A percentile compares a stretch with the other conserved stretches of the same genome.
phyloP scores from a whole-genome alignment of 768 basidiomycete genomes.

The Boletus edulis region DNA sequence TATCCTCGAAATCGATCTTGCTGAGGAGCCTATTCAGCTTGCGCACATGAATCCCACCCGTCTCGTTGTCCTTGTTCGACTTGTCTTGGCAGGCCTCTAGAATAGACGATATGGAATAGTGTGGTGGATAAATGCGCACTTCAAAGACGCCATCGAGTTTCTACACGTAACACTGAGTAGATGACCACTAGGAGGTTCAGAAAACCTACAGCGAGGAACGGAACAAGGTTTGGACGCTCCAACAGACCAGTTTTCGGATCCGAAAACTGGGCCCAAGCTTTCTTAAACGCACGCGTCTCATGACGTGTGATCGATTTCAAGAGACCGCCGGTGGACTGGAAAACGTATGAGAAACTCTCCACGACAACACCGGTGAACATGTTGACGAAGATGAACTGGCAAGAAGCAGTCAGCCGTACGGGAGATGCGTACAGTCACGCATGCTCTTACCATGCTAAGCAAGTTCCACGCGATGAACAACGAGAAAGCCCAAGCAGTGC shows the following conservation, averaged over 20 bases:
- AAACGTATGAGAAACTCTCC: slow-evolving; percentile 94
- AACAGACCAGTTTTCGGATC: slow-evolving; percentile 77
- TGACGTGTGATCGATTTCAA: slow-evolving; percentile 75
- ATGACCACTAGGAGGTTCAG: background rate
- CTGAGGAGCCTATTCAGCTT: slow-evolving; percentile 59
- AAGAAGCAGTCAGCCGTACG: background rate
- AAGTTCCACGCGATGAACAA: slow-evolving; percentile 96
- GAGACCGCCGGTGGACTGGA: slow-evolving; percentile 80
- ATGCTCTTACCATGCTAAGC: slow-evolving; percentile 76
- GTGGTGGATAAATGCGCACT: slow-evolving; percentile 76
- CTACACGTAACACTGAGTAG: slow-evolving; percentile 37
- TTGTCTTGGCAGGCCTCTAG: slow-evolving; percentile 46
- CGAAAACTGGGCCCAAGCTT: slow-evolving; percentile 86
- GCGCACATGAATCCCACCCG: slow-evolving; percentile 58
- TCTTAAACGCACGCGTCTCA: slow-evolving; percentile 94
- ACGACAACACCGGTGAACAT: slow-evolving; percentile 97
- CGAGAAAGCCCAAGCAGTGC: slow-evolving; percentile 73
- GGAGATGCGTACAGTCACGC: slow-evolving; percentile 7
- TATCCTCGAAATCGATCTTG: slow-evolving; percentile 60
- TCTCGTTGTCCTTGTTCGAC: slow-evolving; percentile 31
- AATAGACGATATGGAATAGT: slow-evolving; percentile 63
- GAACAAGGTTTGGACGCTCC: slow-evolving; percentile 63
- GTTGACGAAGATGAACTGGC: slow-evolving; percentile 91
- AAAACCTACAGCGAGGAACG: slow-evolving; percentile 75
- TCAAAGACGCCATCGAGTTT: slow-evolving; percentile 85